Conservation (phyloP, 2,329 filamentous ascomycete genomes). For the Xylariaceae sp. region DNA sequence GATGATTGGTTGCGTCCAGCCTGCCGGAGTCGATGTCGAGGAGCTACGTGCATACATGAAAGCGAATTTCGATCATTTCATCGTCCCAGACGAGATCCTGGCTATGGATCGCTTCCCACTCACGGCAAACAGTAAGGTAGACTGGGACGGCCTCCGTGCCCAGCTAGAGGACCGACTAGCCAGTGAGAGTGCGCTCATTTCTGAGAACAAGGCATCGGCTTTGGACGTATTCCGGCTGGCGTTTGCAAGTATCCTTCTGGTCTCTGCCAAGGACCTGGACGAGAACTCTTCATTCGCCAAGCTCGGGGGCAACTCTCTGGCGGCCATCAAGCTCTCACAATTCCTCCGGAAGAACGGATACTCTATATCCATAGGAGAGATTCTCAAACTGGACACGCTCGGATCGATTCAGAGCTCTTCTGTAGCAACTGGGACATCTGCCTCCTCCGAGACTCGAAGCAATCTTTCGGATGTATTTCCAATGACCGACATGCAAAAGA, state of each 20-base stretch:
- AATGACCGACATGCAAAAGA: neutral
- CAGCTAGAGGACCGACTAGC: neutral
- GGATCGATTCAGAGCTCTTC: neutral
- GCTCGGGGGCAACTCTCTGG: neutral
- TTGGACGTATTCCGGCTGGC: neutral
- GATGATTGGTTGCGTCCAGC: slow-evolving; percentile 3
- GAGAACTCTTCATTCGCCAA: slow-evolving; percentile 1
- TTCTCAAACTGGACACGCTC: neutral
- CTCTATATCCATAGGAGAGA: neutral
- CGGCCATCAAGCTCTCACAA: slow-evolving; percentile 1
- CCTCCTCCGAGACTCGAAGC: neutral
- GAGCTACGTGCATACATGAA: neutral
- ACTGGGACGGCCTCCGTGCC: neutral
- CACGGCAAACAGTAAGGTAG: slow-evolving; percentile 6
- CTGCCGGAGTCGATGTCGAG: slow-evolving; percentile 1
- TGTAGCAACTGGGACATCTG: neutral
- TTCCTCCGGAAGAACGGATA: neutral
- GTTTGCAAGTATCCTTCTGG: neutral
- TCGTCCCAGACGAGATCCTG: slow-evolving; percentile 5
- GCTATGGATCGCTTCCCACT: slow-evolving; percentile 1
- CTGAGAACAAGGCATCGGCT: neutral
- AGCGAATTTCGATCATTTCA: neutral
- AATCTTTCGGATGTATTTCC: neutral
- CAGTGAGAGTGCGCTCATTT: neutral
- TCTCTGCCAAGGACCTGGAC: neutral